A percentile compares a stretch with the other conserved stretches of the same genome.
Evolutionary conservation across 352 stramenopile genomes (phyloP).

Genomic region (Saprolegnia diclina): DNA sequence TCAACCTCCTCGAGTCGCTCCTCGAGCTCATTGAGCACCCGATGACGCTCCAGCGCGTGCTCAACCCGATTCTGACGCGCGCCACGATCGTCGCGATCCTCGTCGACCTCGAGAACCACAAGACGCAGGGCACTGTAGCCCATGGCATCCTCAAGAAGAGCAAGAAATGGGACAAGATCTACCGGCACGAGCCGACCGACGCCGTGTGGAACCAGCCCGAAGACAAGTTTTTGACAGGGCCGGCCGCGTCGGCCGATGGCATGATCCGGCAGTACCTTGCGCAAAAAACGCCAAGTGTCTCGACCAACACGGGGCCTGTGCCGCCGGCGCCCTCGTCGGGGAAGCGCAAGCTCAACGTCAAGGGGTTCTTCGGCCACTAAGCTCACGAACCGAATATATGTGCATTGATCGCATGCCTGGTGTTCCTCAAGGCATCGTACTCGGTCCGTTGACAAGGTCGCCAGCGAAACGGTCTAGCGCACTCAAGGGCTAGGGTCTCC

Average conservation of each 20-base stretch:
- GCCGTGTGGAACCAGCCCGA: constrained; percentile 21
- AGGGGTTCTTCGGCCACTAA: constrained; percentile 7
- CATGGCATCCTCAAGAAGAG: constrained; percentile 83
- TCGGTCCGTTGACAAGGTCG: too few species aligned
- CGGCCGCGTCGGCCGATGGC: background rate
- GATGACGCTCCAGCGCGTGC: constrained; percentile 45
- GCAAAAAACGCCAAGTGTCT: background rate
- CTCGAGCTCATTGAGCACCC: constrained; percentile 71
- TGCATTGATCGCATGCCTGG: too few species aligned
- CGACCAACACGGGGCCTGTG: background rate
- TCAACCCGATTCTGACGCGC: constrained; percentile 53
- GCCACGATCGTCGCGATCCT: constrained; percentile 72
- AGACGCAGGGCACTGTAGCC: constrained; percentile 55
- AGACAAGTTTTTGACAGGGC: constrained; percentile 22
- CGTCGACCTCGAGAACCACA: constrained; percentile 69
- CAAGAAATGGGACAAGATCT: constrained; percentile 80
- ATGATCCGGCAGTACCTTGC: constrained; percentile 25
- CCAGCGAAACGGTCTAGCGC: too few species aligned
- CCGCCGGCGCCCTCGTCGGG: background rate
- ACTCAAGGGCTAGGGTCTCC: too few species aligned
- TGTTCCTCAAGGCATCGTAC: too few species aligned
- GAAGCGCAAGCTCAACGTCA: constrained; percentile 19
- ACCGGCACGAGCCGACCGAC: constrained; percentile 20
- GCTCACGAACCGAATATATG: background rate
- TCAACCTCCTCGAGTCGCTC: constrained; percentile 68